Evolutionary conservation across 495 filamentous ascomycete genomes (phyloP), one percentile per base, ranked within the genome.

Genomic region (Patellaria atrata): DNA sequence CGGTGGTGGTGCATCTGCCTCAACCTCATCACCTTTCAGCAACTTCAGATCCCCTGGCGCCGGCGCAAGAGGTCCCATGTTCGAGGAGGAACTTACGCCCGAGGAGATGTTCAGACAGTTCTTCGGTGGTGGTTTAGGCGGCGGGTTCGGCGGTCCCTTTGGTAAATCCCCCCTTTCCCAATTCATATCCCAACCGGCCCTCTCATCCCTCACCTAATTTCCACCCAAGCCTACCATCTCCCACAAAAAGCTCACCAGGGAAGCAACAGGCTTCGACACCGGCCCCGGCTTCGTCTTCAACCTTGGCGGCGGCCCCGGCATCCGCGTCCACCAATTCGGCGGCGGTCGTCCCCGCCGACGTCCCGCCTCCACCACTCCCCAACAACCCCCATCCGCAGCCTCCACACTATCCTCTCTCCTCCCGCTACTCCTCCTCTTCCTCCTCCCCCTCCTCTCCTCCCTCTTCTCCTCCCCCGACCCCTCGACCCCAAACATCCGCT

Each of bases 21-120:
- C 43, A 11, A 39, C 33, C 14, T 53, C 59, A 25, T 73, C 73
- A 32, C 79, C 79, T 11, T 96, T 94, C 55, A 62, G 69, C 42
- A 79, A 82, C 15, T 87, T 86, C 45, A 59, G 70, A 20, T 61
- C 61, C 4, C 59, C 57, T 31, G 53, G 55, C 17, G 57, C 48
- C n/a, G 54, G 54, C 18, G 54, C 52, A 17, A 57, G 58, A 19
- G 67, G 71, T 10, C 51, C 61, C 12, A 73, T 73, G 65, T 89
- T 77, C 55, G 83, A 85, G 15, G 82, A 84, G 23, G 89, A 96
- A 51, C 89, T 97, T 36, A 91, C 81, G 23, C 87, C 89, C 0
- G 89, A 97, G 60, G 89, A 97, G 50, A 65, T 96, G 59, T 96
- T 97, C 60, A 75, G 85, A 53, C 71, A 86, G 43, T 94, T 97